These are phyloP conservation scores for Boletus subcaerulescens DNA, from an alignment of 768 basidiomycete species.

Conservation along the genomic window DNA sequence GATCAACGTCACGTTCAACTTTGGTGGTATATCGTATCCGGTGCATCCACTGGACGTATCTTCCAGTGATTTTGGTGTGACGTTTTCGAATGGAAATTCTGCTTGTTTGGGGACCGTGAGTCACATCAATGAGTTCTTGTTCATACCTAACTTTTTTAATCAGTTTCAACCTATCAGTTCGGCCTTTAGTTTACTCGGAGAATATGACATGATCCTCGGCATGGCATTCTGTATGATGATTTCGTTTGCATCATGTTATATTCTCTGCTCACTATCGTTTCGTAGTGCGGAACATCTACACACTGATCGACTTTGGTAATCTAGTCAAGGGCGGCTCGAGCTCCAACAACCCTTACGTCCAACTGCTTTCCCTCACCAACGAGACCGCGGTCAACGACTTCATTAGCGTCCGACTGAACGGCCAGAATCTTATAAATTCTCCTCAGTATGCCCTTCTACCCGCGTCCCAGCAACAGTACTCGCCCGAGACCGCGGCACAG, in stretches of 20 bases:
- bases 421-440: conserved; percentile 54
- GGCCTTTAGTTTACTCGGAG: conserved; percentile 71
- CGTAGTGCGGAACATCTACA: conserved; percentile 76
- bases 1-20: conserved; percentile 67
- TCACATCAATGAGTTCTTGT: conserved; percentile 7
- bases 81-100: conserved; percentile 43
- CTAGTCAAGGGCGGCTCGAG: conserved; percentile 52
- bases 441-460: conserved; percentile 61
- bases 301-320: conserved; percentile 69
- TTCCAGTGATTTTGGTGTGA: conserved; percentile 53
- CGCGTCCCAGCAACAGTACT: conserved; percentile 52
- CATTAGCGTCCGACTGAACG: conserved; percentile 55
- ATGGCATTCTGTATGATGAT: conserved; percentile 67
- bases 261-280: conserved; percentile 4
- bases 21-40: conserved; percentile 66
- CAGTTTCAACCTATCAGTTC: conserved; percentile 84
- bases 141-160: conserved; percentile 5
- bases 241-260: not conserved
- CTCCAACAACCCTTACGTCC: conserved; percentile 61
- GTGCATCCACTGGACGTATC: conserved; percentile 71
- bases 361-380: conserved; percentile 62
- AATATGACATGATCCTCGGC: conserved; percentile 81
- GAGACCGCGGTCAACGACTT: conserved; percentile 62
- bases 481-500: conserved; percentile 60
- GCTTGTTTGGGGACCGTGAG: conserved; percentile 69